Conservation (phyloP, 2,329 filamentous ascomycete species). For the Aureobasidium sp. region DNA sequence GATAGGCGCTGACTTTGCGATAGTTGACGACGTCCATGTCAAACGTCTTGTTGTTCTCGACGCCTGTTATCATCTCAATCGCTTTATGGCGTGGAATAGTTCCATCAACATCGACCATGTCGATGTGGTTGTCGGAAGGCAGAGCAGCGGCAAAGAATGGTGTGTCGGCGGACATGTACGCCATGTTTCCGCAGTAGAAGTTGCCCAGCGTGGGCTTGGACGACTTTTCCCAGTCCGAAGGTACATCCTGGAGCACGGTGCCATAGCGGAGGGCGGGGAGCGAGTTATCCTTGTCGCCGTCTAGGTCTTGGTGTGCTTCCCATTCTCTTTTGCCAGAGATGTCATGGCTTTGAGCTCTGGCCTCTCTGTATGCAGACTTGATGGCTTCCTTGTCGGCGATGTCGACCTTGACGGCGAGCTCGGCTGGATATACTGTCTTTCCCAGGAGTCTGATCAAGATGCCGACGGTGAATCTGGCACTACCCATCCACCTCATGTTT, state of each 20-base stretch:
- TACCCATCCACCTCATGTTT: conserved; percentile 87
- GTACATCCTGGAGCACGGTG: conserved; percentile 69
- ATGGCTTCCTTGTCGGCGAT: conserved; percentile 68
- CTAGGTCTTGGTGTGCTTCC: conserved; percentile 22
- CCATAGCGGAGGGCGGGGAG: conserved; percentile 73
- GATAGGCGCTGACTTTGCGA: conserved; percentile 78
- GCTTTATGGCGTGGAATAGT: conserved; percentile 61
- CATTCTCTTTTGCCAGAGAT: conserved; percentile 19
- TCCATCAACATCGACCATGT: conserved; percentile 74
- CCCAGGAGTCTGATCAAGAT: conserved; percentile 69
- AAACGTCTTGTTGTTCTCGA: conserved; percentile 70
- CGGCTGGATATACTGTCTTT: conserved; percentile 78
- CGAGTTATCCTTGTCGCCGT: conserved; percentile 21
- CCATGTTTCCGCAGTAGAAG: conserved; percentile 94
- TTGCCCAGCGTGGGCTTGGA: conserved; percentile 75
- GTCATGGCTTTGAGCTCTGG: conserved; percentile 23
- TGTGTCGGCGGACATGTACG: conserved; percentile 77
- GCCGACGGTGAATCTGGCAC: conserved; percentile 75
- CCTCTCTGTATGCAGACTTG: conserved; percentile 59
- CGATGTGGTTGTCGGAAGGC: conserved; percentile 77
- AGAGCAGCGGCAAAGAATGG: conserved; percentile 84
- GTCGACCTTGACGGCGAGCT: conserved; percentile 78
- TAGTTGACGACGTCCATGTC: conserved; percentile 72
- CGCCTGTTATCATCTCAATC: conserved; percentile 61
- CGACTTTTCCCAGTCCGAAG: conserved; percentile 66